Evolutionary conservation across 176 grass and related monocot species (phyloP).

Genomic region (Eremochloa ophiuroides): DNA sequence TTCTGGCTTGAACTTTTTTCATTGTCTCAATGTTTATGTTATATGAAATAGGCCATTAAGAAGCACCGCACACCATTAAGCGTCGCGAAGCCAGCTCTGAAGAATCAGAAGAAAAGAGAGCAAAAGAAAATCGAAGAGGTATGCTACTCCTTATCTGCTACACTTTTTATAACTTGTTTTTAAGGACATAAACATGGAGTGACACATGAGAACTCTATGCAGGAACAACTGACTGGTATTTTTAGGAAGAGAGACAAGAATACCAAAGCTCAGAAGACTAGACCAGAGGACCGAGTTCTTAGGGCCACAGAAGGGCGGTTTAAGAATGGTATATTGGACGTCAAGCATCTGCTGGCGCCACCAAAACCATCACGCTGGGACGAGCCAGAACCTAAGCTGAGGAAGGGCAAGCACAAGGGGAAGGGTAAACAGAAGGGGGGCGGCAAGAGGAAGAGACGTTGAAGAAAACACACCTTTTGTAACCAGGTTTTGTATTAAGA

Average conservation of each 20-base stretch:
- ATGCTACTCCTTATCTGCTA: not conserved
- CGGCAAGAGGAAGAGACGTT: constrained; percentile 57
- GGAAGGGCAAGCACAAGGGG: constrained; percentile 47
- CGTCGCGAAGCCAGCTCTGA: constrained; percentile 82
- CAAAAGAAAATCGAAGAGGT: constrained; percentile 84
- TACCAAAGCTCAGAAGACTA: constrained; percentile 50
- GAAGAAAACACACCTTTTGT: not conserved
- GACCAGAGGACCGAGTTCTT: constrained; percentile 60
- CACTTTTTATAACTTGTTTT: not conserved
- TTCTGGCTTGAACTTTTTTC: constrained; percentile 8
- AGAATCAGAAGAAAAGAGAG: constrained; percentile 73
- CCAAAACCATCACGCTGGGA: constrained; percentile 53
- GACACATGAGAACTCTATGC: constrained; percentile 22
- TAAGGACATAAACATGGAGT: constrained; percentile 1
- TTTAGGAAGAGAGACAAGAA: constrained; percentile 53
- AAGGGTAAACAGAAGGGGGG: constrained; percentile 56
- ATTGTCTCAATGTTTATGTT: constrained; percentile 14
- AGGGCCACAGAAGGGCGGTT: constrained; percentile 79
- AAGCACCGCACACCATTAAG: constrained; percentile 75
- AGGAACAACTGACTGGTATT: constrained; percentile 70
- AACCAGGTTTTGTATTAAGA: not conserved
- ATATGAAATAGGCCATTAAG: constrained; percentile 58
- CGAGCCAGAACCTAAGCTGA: constrained; percentile 25
- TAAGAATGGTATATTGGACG: constrained; percentile 85
- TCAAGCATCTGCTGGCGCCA: constrained; percentile 63